These are phyloP conservation scores for Nakazawaea ishiwadae DNA, from an alignment of 805 yeast species.

Conservation along the genomic window DNA sequence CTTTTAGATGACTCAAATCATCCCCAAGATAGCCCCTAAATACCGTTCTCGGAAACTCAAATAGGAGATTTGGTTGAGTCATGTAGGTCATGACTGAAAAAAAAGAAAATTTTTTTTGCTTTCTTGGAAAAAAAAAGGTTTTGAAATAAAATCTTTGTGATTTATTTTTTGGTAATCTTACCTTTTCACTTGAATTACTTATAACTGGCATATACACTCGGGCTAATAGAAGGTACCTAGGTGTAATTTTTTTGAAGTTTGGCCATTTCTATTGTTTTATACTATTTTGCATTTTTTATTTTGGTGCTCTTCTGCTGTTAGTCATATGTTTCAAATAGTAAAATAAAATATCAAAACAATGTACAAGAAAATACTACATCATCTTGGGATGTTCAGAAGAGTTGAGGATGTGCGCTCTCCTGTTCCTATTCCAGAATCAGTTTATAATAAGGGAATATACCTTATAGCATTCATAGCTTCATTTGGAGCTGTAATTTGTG, in stretches of 20 bases:
- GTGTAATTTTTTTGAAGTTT: no score
- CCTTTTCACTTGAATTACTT: no score
- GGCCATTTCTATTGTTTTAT: not conserved
- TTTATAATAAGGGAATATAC: slow-evolving; percentile 40
- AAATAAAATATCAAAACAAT: no score
- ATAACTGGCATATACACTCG: no score
- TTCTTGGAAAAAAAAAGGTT: no score
- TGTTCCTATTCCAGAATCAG: slow-evolving; percentile 31
- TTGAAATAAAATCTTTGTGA: no score
- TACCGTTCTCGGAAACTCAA: not conserved
- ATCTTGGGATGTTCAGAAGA: slow-evolving; percentile 10
- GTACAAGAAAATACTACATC: not conserved
- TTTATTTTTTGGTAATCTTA: not conserved
- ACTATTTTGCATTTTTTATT: not conserved
- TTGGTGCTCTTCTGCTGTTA: no score
- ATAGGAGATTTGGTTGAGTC: not conserved
- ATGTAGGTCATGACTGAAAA: not conserved
- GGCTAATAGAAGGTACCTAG: no score
- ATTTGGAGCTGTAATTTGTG: slow-evolving; percentile 45
- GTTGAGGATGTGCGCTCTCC: slow-evolving; percentile 5
- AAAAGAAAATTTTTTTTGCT: not conserved
- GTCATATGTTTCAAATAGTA: no score
- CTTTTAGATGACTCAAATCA: not conserved
- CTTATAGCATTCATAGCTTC: slow-evolving; percentile 39
- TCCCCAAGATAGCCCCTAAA: not conserved